Base-by-base conservation (phyloP, 192 early-diverging fungal species). In the Backusella parvicylindrica region DNA sequence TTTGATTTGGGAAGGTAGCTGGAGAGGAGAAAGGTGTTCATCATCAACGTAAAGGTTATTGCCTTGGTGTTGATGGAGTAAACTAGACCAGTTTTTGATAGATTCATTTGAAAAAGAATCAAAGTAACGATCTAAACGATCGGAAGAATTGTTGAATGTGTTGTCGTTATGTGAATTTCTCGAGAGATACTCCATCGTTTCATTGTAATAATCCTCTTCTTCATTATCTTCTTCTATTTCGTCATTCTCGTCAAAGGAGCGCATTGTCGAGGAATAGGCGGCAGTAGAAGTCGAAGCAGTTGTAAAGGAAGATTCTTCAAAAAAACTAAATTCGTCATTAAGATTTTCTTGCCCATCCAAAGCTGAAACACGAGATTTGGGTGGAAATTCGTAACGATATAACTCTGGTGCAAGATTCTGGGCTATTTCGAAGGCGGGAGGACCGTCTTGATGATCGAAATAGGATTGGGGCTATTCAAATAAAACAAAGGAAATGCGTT, bases 351-450 rank as follows among this genome's bases (percentile, higher is more conserved):
- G 43, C 0, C 30, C 35, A 2, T 36, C 70, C 21, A 76, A 33
- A 13, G 56, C 71, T 41, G 67, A 21, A 28, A 65, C 30, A 18
- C 65, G 67, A 32, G 75, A 70, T 69, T 68, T 72, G 2, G 75
- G 72, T 30, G 79, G 79, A 33, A 81, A 81, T 65, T 81, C 75
- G 72, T 81, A 81, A 12, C 60, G 28, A 53, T 65, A 70, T 70
- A 74, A 47, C 64, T 77, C 75, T 23, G 75, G 68, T 7, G 70
- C 72, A 8, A 81, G 67, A 33, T 77, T 63, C 47, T 81, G 79
- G 31, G 79, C 75, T 37, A 81, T 18, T 23, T 70, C 56, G 21
- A 81, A 70, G n/a, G 47, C 60, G 35, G 53, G 53, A 13, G 23
- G 53, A 28, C 53, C 53, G 23, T 60, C 53, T 13, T 60, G 21